Conservation (phyloP, 1,284 basidiomycete genomes). For the Singerocomus rubriflavus region DNA sequence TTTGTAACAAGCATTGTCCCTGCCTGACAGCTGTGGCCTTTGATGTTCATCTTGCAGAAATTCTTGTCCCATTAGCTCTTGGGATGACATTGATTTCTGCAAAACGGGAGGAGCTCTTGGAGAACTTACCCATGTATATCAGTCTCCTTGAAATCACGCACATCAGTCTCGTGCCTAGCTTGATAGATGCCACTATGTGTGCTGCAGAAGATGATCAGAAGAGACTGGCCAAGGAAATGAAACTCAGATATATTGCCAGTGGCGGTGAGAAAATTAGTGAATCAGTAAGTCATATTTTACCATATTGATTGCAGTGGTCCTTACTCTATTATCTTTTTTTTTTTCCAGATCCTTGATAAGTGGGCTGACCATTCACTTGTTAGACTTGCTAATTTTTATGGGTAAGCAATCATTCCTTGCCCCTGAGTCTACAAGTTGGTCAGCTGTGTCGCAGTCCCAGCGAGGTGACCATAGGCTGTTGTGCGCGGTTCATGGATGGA, state of each 20-base stretch:
- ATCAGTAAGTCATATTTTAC: conserved; percentile 35
- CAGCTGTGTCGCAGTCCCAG: conserved; percentile 33
- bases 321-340: not conserved
- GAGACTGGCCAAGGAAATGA: conserved; percentile 22
- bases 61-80: conserved; percentile 41
- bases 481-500: conserved; percentile 43
- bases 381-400: conserved; percentile 50
- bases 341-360: conserved; percentile 45
- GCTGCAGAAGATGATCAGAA: conserved; percentile 34
- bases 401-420: conserved; percentile 31
- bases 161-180: conserved; percentile 51
- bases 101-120: conserved; percentile 44
- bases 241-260: conserved; percentile 46
- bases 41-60: conserved; percentile 51
- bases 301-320: not conserved
- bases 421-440: not conserved
- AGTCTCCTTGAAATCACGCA: conserved; percentile 47
- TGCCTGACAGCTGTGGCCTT: conserved; percentile 42
- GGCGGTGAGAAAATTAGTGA: conserved; percentile 57
- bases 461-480: conserved; percentile 52
- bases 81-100: conserved; percentile 47
- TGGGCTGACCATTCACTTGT: conserved; percentile 48
- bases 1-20: conserved; percentile 1
- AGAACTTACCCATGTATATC: conserved; percentile 45
- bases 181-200: conserved; percentile 52